A percentile compares a stretch with the other conserved stretches of the same genome.
phyloP scores from a whole-genome alignment of 2,329 filamentous ascomycete genomes.

The Nothopassalora personata region DNA sequence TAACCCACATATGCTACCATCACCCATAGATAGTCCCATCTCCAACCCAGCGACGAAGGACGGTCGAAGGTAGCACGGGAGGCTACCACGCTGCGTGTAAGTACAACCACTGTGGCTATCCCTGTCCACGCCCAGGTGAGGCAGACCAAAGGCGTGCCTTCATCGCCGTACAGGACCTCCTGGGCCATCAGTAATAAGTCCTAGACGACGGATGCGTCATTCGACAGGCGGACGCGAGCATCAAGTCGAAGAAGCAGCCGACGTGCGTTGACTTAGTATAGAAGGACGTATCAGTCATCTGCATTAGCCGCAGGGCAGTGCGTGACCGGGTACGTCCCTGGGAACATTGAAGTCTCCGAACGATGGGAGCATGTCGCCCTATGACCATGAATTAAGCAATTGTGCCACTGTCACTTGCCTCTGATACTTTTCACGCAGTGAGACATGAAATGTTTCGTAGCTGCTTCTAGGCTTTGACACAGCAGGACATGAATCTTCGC shows the following conservation, averaged over 20 bases:
- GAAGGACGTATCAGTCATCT: not conserved
- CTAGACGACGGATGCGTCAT: not conserved
- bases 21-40: constrained; percentile 14
- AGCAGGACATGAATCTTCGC: no score
- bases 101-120: constrained; percentile 8
- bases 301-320: not conserved
- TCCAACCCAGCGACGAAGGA: not conserved
- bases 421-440: no score
- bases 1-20: constrained; percentile 4
- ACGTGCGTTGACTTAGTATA: not conserved
- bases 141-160: constrained; percentile 2
- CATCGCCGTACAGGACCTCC: not conserved
- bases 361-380: not conserved
- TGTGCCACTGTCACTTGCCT: not conserved
- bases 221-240: not conserved
- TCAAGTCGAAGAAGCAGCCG: not conserved
- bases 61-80: constrained; percentile 2
- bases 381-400: not conserved
- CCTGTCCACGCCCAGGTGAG: constrained; percentile 16
- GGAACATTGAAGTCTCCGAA: not conserved
- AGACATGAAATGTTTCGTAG: no score
- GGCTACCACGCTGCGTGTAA: constrained; percentile 7
- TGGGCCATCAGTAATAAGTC: not conserved
- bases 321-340: not conserved
- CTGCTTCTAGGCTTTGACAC: no score